Base-by-base conservation (phyloP, 345 rosid species). In the Salix viminalis region DNA sequence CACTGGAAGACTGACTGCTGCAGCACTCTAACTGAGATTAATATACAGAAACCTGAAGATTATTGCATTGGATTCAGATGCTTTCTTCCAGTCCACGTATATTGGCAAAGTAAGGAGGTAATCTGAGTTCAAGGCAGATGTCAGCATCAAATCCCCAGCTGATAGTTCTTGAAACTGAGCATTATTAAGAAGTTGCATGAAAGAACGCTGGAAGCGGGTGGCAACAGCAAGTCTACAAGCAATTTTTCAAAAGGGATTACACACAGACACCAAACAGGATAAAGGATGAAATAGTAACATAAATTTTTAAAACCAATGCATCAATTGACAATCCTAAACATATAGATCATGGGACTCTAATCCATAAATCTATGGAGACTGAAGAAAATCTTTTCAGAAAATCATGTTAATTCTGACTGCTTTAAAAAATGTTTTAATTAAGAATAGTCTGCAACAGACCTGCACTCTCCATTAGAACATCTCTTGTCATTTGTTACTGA, bases 141-240 rank as follows among this genome's bases (percentile, higher is more conserved):
- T 88, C 85, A 95, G 82, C 84, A 82, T 87, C 90, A 95, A 89
- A 88, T 95, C 99, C 81, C 80, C 79, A 62, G 89, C 90, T 23
- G 99, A 95, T 77, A 95, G 88, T 83, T 95, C 99, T 85, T 93
- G 91, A 83, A 92, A 95, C 85, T 90, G 93, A 60, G 97, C 99
- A 83, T 84, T 81, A 64, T 76, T 67, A 21, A 95, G 97, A 75
- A 95, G 97, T 85, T 85, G 96, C 97, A 93, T 91, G 81, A 91
- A 95, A 85, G 92, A 85, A 78, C 88, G 92, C 89, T 92, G 99
- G 85, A 95, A 92, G 80, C 93, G 94, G 5, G 96, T 83, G 72
- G 95, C 92, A 84, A 86, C 94, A 67, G 79, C 89, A 48, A 89
- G 88, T 78, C 99, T 95, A 82, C 84, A 85, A 71, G 72, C 19